phyloP scores from a whole-genome alignment of 1,139 yeast genomes.

The Yamadazyma trypodendri region DNA sequence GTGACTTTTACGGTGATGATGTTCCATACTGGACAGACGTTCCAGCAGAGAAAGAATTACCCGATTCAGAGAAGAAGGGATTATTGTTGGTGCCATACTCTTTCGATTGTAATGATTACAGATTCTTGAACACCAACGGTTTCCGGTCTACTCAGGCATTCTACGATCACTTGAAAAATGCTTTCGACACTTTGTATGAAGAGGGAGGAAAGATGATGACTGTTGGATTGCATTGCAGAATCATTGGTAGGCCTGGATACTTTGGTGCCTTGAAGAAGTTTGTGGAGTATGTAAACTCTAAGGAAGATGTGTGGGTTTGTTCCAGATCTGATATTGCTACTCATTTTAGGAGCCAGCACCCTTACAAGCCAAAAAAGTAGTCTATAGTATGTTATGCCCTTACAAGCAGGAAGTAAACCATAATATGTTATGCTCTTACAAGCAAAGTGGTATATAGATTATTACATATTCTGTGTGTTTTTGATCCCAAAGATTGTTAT shows the following conservation, averaged over 20 bases:
- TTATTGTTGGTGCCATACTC: constrained; percentile 18
- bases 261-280: constrained; percentile 32
- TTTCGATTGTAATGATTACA: constrained; percentile 17
- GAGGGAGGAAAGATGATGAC: constrained; percentile 41
- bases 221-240: constrained; percentile 33
- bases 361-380: constrained; percentile 15
- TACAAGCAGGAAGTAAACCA: constrained; percentile 7
- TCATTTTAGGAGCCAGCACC: constrained; percentile 23
- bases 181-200: constrained; percentile 34
- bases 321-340: constrained; percentile 34
- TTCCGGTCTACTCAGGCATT: constrained; percentile 17
- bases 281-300: constrained; percentile 28
- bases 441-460: neutral
- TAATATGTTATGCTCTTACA: constrained; percentile 6
- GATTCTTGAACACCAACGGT: constrained; percentile 17
- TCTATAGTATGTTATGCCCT: constrained; percentile 2
- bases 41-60: constrained; percentile 19
- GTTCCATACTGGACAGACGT: constrained; percentile 19
- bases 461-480: constrained; percentile 1
- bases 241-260: constrained; percentile 36
- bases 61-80: constrained; percentile 18
- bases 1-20: constrained; percentile 20
- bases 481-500: too few relatives aligned
- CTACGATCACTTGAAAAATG: constrained; percentile 21
- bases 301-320: constrained; percentile 36